These are phyloP conservation scores for Phragmites australis DNA, from an alignment of 176 grass and related monocot species.

Conservation along the genomic window DNA sequence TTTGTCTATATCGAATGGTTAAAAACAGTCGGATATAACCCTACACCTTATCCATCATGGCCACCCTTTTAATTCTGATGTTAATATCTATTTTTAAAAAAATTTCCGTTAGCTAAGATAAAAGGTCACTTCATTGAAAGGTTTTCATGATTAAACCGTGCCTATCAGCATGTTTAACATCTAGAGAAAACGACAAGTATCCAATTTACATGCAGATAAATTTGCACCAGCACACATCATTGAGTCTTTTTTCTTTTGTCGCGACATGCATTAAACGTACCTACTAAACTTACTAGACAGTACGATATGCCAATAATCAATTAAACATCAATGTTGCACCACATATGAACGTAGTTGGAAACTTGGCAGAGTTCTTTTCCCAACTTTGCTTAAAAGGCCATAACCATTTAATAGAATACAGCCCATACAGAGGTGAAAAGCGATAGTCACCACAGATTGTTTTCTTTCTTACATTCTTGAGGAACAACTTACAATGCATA, in stretches of 20 bases:
- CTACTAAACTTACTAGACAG: neutral
- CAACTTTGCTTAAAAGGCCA: neutral
- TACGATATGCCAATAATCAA: neutral
- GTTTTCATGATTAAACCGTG: neutral
- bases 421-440: neutral
- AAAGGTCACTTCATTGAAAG: neutral
- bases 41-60: neutral
- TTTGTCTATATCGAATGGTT: neutral
- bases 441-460: neutral
- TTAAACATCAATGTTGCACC: neutral
- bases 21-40: neutral
- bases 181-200: neutral
- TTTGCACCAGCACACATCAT: neutral
- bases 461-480: neutral
- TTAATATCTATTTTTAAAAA: no score
- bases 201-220: neutral
- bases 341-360: neutral
- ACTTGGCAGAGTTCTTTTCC: neutral
- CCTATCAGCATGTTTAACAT: neutral
- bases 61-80: neutral
- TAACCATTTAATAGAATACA: neutral
- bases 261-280: neutral
- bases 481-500: neutral
- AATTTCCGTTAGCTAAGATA: conserved; percentile 7
- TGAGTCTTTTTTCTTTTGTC: neutral